Base-by-base conservation (phyloP, 352 stramenopile genomes). In the Pythium pyrilobum region DNA sequence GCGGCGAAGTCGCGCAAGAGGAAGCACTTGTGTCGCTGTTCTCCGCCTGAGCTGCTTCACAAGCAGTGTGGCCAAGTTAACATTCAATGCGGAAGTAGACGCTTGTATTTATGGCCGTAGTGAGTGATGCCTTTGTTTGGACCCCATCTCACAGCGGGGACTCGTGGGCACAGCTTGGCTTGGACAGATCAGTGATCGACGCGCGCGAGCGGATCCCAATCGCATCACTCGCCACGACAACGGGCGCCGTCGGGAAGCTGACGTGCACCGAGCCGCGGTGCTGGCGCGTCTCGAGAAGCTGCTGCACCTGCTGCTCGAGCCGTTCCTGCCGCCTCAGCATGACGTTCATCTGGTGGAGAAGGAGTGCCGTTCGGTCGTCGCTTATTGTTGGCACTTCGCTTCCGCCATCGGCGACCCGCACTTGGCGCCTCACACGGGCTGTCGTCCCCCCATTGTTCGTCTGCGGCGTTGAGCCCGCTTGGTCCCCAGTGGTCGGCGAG, bases 1-100 rank as follows among this genome's bases (percentile, higher is more conserved):
- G 76, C 0, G 81, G 81, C 15, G 80, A 91, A 27, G 59, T 91
- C 13, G 37, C 73, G 2, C 77, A 89, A 47, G 45, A 58, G 12
- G 70, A 71, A 25, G 59, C 74, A 0, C 54, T 64, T 0, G 18
- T 59, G 2, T 59, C 55, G 12, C 64, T 89, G 12, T 82, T 89
- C 62, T 36, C 23, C 8, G 36, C 27, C 9, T 46, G 36, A 64
- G 16, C 13, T n/a, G 4, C n/a, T n/a, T n/a, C n/a, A n/a, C n/a
- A n/a, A n/a, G n/a, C n/a, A n/a, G n/a, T n/a, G n/a, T n/a, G n/a
- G n/a, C n/a, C n/a, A n/a, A n/a, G n/a, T n/a, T n/a, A n/a, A n/a
- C n/a, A n/a, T n/a, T n/a, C n/a, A n/a, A n/a, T n/a, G n/a, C n/a
- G n/a, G n/a, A 21, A n/a, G 34, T 23, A 21, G 34, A 40, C 34